Conservation (phyloP, 2,329 filamentous ascomycete genomes). For the Alternaria sp. region DNA sequence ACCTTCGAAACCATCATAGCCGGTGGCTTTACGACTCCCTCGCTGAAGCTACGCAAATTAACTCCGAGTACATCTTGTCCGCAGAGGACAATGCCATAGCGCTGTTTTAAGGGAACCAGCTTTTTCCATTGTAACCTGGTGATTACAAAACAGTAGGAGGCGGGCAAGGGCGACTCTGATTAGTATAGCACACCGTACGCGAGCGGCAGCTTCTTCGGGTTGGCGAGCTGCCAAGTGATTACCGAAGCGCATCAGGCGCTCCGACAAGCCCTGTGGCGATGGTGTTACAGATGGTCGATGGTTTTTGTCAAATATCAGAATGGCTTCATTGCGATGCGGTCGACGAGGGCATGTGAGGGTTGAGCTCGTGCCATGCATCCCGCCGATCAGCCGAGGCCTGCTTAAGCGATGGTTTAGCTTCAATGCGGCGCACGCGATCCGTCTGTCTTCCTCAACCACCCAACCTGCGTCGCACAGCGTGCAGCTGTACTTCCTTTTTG, state of each 20-base stretch:
- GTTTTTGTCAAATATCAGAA: not conserved
- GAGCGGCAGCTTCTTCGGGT: not conserved
- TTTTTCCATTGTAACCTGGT: constrained; percentile 10
- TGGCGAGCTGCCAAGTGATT: not conserved
- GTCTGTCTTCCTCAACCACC: not conserved
- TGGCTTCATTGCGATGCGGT: not conserved
- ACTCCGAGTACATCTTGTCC: constrained; percentile 6
- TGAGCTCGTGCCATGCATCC: not conserved
- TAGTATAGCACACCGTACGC: constrained; percentile 17
- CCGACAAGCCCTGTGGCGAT: not conserved
- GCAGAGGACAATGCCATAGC: constrained; percentile 4
- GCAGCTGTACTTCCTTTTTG: not conserved
- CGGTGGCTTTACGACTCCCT: not conserved
- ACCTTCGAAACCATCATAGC: not conserved
- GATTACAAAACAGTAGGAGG: constrained; percentile 39
- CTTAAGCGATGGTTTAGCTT: not conserved
- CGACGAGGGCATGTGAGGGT: not conserved
- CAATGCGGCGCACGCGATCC: not conserved
- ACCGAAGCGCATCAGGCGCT: not conserved
- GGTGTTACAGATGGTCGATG: not conserved
- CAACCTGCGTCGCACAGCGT: not conserved
- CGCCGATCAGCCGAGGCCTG: not conserved
- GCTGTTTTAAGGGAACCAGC: not conserved
- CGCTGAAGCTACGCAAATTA: not conserved
- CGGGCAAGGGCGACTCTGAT: constrained; percentile 19